phyloP scores from a whole-genome alignment of 805 yeast genomes.

The Teunomyces cretensis region DNA sequence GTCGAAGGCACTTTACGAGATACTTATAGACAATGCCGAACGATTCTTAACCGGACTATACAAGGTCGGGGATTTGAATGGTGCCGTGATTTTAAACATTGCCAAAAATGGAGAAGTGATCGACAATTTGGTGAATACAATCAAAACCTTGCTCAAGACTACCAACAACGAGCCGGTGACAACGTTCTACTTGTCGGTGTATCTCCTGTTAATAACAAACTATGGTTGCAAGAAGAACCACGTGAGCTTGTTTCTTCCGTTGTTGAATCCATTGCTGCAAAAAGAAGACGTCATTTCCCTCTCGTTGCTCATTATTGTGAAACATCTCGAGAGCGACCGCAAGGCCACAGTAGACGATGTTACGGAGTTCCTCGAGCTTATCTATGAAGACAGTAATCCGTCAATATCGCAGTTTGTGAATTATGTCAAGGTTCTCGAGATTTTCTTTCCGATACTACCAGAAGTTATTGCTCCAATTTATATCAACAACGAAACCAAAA shows the following conservation, averaged over 20 bases:
- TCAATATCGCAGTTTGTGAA: constrained; percentile 17
- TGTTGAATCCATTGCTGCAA: constrained; percentile 14
- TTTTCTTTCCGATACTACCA: constrained; percentile 30
- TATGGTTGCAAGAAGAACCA: constrained; percentile 21
- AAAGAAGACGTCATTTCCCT: constrained; percentile 13
- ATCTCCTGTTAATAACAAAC: constrained; percentile 18
- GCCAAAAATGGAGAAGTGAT: constrained; percentile 3
- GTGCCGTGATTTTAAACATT: constrained; percentile 14
- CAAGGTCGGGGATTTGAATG: constrained; percentile 15
- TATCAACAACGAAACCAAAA: constrained; percentile 17
- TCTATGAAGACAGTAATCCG: constrained; percentile 12
- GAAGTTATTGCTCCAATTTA: constrained; percentile 20
- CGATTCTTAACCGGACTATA: constrained; percentile 15
- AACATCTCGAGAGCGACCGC: constrained; percentile 16
- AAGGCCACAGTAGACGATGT: constrained; percentile 16
- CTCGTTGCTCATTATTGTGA: constrained; percentile 22
- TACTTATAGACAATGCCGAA: constrained; percentile 17
- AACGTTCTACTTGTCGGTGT: constrained; percentile 15
- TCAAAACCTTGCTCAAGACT: constrained; percentile 3
- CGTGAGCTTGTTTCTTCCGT: constrained; percentile 17
- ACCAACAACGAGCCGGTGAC: not conserved
- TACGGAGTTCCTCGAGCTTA: constrained; percentile 21
- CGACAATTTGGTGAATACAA: constrained; percentile 9
- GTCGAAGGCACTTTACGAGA: constrained; percentile 12
- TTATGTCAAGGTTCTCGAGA: constrained; percentile 19